Percentiles rank a stretch among this genome's conserved stretches.
These are phyloP conservation scores for Periglandula ipomoeae DNA, from an alignment of 2,329 filamentous ascomycete genomes.

Conservation along the genomic window DNA sequence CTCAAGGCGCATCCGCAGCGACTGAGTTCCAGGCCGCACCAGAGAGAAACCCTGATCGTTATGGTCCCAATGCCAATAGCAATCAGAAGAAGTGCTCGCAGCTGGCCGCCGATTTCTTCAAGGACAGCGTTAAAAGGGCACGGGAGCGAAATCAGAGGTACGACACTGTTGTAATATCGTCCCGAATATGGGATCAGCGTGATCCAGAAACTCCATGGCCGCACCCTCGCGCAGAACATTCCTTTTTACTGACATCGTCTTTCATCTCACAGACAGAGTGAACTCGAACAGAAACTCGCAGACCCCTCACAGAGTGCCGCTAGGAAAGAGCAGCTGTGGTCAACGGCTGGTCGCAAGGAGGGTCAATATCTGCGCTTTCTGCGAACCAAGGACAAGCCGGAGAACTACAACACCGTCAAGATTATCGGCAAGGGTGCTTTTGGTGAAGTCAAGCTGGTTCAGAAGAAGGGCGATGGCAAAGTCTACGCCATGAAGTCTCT, in stretches of 20 bases:
- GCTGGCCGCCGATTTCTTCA: slow-evolving; percentile 85
- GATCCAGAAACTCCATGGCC: not conserved
- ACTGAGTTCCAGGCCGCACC: slow-evolving; percentile 71
- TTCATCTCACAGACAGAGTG: slow-evolving; percentile 61
- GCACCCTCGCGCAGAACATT: not conserved
- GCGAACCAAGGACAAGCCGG: slow-evolving; percentile 82
- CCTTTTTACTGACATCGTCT: not conserved
- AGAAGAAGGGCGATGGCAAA: slow-evolving; percentile 91
- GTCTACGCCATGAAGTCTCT: slow-evolving; percentile 98
- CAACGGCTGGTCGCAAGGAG: slow-evolving; percentile 77
- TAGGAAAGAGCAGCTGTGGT: slow-evolving; percentile 76
- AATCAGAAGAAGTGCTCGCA: slow-evolving; percentile 63
- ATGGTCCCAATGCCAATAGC: slow-evolving; percentile 53
- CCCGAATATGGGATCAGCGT: not conserved
- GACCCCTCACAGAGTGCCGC: slow-evolving; percentile 66
- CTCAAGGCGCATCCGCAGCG: slow-evolving; percentile 47
- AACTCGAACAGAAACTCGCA: slow-evolving; percentile 77
- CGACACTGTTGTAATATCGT: slow-evolving; percentile 15
- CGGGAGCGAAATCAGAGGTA: slow-evolving; percentile 92
- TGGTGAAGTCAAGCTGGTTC: slow-evolving; percentile 94
- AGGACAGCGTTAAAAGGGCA: slow-evolving; percentile 94
- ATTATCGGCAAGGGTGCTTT: slow-evolving; percentile 99
- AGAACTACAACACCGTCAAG: slow-evolving; percentile 94
- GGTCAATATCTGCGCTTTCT: slow-evolving; percentile 90
- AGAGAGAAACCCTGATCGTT: slow-evolving; percentile 65